Percentiles rank a stretch among this genome's conserved stretches.
phyloP scores from a whole-genome alignment of 2,329 filamentous ascomycete species.

The Talaromyces atroroseus region DNA sequence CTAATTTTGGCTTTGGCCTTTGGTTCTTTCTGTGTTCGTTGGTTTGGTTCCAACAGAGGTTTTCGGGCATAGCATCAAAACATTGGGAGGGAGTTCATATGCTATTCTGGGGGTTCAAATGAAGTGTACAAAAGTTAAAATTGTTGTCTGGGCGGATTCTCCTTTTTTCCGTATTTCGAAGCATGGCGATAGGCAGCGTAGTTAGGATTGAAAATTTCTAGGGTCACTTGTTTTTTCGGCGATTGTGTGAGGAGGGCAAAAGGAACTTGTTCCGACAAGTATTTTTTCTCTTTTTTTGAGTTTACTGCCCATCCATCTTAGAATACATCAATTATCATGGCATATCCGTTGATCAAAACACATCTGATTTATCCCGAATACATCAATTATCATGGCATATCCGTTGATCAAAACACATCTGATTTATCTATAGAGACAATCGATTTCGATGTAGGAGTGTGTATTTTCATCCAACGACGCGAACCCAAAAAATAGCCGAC shows the following conservation, averaged over 20 bases:
- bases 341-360: background rate
- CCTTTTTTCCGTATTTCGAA: background rate
- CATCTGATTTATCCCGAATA: background rate
- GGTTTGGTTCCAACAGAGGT: background rate
- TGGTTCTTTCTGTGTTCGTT: background rate
- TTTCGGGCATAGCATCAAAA: slow-evolving; percentile 1
- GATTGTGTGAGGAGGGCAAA: background rate
- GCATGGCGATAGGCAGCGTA: background rate
- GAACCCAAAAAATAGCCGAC: background rate
- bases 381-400: background rate
- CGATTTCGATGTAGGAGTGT: background rate
- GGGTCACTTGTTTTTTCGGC: background rate
- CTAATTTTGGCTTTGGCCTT: too few species aligned
- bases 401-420: background rate
- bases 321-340: background rate
- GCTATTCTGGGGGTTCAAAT: background rate
- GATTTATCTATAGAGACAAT: background rate
- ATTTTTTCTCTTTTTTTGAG: too few species aligned
- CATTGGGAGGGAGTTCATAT: slow-evolving; percentile 12
- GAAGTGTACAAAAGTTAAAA: background rate
- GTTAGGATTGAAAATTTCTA: background rate
- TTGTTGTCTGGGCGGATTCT: background rate
- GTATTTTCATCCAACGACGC: background rate
- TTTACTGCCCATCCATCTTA: background rate
- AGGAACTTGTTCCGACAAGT: background rate